These are phyloP conservation scores for Blumeria graminis DNA, from an alignment of 2,329 filamentous ascomycete species.

Conservation along the genomic window DNA sequence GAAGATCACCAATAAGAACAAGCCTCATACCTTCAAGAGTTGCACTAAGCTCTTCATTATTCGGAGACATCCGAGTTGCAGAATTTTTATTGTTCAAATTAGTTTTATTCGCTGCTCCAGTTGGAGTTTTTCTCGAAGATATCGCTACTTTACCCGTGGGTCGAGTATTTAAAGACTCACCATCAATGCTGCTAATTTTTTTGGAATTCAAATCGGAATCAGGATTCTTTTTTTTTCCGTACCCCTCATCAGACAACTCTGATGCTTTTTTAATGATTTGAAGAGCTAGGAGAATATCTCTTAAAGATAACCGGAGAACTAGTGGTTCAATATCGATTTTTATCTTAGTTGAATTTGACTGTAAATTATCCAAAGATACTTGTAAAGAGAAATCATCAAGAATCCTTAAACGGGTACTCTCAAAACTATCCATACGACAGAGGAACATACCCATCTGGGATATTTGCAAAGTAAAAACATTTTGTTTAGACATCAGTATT, in stretches of 20 bases:
- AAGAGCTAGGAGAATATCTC: conserved; percentile 81
- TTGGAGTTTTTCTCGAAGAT: background rate
- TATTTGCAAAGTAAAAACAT: conserved; percentile 79
- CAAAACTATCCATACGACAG: conserved; percentile 94
- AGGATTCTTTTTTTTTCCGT: background rate
- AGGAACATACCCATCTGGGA: conserved; percentile 94
- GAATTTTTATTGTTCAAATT: background rate
- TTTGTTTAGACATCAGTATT: conserved; percentile 75
- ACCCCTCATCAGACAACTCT: conserved; percentile 44
- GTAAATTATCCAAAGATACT: conserved; percentile 55
- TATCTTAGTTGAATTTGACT: conserved; percentile 45
- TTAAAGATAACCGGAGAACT: conserved; percentile 68
- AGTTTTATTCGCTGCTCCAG: background rate
- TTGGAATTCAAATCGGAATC: background rate
- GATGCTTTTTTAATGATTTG: conserved; percentile 83
- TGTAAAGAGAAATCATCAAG: conserved; percentile 91
- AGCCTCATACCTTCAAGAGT: conserved; percentile 72
- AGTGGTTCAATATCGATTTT: conserved; percentile 76
- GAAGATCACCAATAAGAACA: conserved; percentile 81
- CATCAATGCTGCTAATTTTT: background rate
- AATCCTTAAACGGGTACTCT: conserved; percentile 70
- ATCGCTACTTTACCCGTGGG: background rate
- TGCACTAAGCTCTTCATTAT: conserved; percentile 58
- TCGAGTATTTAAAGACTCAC: background rate
- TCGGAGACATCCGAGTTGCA: conserved; percentile 2